A percentile compares a stretch with the other conserved stretches of the same genome.
phyloP scores from a whole-genome alignment of 2,329 filamentous ascomycete species.

The Biscogniauxia marginata region DNA sequence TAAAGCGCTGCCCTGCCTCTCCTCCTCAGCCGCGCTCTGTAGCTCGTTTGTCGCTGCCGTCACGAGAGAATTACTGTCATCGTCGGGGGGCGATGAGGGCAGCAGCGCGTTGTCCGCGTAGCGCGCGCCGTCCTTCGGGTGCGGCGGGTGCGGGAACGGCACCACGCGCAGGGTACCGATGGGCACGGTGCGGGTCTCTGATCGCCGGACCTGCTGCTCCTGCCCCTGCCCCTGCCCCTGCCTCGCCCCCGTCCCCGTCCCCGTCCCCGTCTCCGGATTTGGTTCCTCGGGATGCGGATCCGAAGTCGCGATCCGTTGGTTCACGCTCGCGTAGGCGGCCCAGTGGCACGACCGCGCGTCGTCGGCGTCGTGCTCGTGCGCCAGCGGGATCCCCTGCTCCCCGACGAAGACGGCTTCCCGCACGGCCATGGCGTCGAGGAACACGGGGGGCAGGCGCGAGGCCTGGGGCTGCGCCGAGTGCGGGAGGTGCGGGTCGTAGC shows the following conservation, averaged over 20 bases:
- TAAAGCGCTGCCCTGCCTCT: constrained; percentile 22
- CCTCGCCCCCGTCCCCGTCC: background rate
- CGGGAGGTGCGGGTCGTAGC: constrained; percentile 42
- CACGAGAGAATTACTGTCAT: too few species aligned
- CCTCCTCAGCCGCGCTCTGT: constrained; percentile 18
- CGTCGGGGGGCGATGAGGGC: constrained; percentile 11
- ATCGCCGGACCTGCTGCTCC: too few species aligned
- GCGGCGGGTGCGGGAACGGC: constrained; percentile 71
- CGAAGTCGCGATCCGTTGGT: constrained; percentile 38
- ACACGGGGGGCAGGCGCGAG: constrained; percentile 48
- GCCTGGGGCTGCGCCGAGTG: constrained; percentile 47
- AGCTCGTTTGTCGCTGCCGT: too few species aligned
- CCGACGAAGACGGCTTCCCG: constrained; percentile 60
- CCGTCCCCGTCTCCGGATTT: background rate
- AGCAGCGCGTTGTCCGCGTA: constrained; percentile 47
- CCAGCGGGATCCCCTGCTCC: constrained; percentile 58
- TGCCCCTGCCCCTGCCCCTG: background rate
- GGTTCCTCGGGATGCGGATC: constrained; percentile 14
- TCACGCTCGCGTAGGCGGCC: constrained; percentile 74
- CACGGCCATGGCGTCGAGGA: constrained; percentile 64
- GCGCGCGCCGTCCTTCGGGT: constrained; percentile 52
- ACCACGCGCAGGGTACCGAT: constrained; percentile 79
- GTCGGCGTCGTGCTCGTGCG: constrained; percentile 77
- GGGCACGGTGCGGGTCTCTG: constrained; percentile 48
- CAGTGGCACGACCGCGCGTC: constrained; percentile 81